Conservation (phyloP, 2,329 filamentous ascomycete genomes). For the Neodidymelliopsis sp. region DNA sequence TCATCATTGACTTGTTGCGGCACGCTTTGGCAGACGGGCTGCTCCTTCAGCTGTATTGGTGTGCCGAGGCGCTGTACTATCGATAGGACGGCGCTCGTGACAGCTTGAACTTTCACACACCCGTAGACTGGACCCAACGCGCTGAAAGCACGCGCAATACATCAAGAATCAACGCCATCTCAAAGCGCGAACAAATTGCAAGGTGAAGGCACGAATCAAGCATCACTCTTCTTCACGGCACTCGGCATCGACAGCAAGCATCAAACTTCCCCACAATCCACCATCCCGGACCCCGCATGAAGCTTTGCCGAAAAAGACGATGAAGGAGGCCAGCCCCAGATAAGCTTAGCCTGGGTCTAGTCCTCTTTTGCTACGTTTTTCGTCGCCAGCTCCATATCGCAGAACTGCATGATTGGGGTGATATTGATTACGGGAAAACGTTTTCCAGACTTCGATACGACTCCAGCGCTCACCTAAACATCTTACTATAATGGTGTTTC, state of each 20-base stretch:
- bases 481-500: no score
- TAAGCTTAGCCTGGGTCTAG: conserved; percentile 23
- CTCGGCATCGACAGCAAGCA: not conserved
- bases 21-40: not conserved
- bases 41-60: not conserved
- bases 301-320: conserved; percentile 2
- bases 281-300: conserved; percentile 11
- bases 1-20: conserved; percentile 1
- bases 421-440: no score
- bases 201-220: no score
- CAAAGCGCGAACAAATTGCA: no score
- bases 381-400: conserved; percentile 1
- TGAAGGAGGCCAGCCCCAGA: conserved; percentile 16
- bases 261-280: conserved; percentile 11
- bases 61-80: conserved; percentile 1
- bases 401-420: conserved; percentile 1
- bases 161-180: no score
- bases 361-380: conserved; percentile 12
- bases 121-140: no score
- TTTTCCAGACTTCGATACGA: no score
- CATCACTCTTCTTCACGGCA: not conserved
- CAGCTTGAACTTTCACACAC: no score
- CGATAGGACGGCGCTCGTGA: conserved; percentile 2
- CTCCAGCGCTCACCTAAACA: no score
- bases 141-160: no score